A percentile compares a stretch with the other conserved stretches of the same genome.
Conservation (phyloP, 192 early-diverging fungal genomes). For the Fimicolochytrium jonesii region DNA sequence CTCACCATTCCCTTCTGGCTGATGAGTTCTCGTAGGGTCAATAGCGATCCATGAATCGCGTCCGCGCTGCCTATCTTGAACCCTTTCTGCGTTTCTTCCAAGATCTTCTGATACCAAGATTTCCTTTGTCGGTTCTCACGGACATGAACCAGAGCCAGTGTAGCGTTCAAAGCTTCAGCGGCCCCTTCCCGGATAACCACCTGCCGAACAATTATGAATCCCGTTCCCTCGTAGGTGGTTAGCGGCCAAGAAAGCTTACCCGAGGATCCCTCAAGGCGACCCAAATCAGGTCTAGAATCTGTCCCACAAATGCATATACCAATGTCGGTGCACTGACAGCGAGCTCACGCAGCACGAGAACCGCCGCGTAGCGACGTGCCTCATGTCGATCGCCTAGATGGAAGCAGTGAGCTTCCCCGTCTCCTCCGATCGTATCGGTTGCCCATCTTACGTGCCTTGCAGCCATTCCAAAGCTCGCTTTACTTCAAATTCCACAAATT, state of each 20-base stretch:
- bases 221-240: background rate
- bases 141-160: slow-evolving; percentile 71
- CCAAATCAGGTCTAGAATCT: slow-evolving; percentile 82
- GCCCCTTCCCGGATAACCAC: slow-evolving; percentile 76
- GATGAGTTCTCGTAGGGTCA: slow-evolving; percentile 77
- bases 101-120: slow-evolving; percentile 73
- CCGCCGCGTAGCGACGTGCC: slow-evolving; percentile 71
- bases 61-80: slow-evolving; percentile 68
- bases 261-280: slow-evolving; percentile 76
- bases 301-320: slow-evolving; percentile 74
- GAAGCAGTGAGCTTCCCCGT: too few relatives aligned
- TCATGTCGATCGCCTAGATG: slow-evolving; percentile 75
- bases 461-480: slow-evolving; percentile 81
- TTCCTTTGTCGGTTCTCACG: slow-evolving; percentile 63
- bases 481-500: slow-evolving; percentile 81
- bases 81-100: slow-evolving; percentile 75
- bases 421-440: too few relatives aligned
- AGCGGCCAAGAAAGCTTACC: slow-evolving; percentile 18
- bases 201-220: slow-evolving; percentile 12
- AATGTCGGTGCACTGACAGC: slow-evolving; percentile 74
- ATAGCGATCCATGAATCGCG: slow-evolving; percentile 78
- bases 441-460: slow-evolving; percentile 71
- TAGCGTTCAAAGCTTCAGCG: slow-evolving; percentile 72
- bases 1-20: slow-evolving; percentile 72
- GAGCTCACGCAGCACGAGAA: slow-evolving; percentile 71